Evolutionary conservation across 371 early-diverging fungal genomes (phyloP), one percentile per base, ranked within the genome.

Genomic region (Mucor racemosus): DNA sequence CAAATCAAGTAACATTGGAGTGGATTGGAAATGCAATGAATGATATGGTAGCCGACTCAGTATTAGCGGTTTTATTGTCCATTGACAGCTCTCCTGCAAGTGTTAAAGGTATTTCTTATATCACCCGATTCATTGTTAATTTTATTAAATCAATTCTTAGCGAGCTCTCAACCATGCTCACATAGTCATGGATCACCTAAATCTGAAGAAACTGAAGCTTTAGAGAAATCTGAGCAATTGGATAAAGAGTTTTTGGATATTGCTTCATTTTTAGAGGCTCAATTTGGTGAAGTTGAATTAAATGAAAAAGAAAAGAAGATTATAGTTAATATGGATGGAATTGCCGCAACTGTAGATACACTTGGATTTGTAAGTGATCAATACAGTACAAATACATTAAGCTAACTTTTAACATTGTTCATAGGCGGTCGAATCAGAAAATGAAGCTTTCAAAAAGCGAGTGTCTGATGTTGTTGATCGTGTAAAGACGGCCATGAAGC

Each of bases 31-130:
- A 92, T 74, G 80, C 93, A 9, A 88, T 95, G 77, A 95, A 95
- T 69, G 99, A 98, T 72, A 95, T 97, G 92, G 88, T 98, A 0
- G 97, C 98, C 4, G 99, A 99, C 69, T 93, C 97, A 7, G 91
- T 97, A 3, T 68, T 97, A 10, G 93, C 95, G 3, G 84, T 97
- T 6, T 79, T 98, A 15, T 67, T 95, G 55, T 91, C 92, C 42
- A 91, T 95, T 55, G 96, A 96, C 62, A 88, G 87, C 55, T 89
- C 91, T 60, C 97, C 96, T 21, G 97, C 96, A 0, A 91, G 94
- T 63, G 96, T 99, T 34, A 98, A 97, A 86, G 86, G 83, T 80
- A 76, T 40, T 0, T 26, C 0, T 9, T 36, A 34, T 42, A 31
- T 42, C 3, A 26, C 26, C 26, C 3, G 26, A 26, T 1, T 26